Conservation (phyloP, 192 early-diverging fungal genomes). For the Haplosporangium gracile region DNA sequence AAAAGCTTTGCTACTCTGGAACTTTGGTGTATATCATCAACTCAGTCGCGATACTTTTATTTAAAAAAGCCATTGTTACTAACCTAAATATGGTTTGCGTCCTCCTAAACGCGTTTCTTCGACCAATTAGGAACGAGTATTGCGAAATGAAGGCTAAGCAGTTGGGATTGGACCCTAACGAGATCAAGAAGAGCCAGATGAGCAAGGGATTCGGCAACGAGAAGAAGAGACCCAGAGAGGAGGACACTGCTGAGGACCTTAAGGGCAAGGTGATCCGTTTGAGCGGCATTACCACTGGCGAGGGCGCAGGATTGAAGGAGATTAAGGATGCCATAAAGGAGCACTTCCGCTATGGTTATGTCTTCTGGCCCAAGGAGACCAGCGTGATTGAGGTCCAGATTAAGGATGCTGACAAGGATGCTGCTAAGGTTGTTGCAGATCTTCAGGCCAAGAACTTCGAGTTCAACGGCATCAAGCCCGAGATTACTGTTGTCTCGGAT, state of each 20-base stretch:
- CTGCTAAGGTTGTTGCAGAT: conserved; percentile 23
- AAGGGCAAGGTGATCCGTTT: conserved; percentile 53
- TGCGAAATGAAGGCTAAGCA: conserved; percentile 59
- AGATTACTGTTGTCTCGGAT: conserved; percentile 37
- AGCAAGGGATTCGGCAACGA: conserved; percentile 45
- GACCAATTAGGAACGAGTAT: conserved; percentile 43
- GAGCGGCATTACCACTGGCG: conserved; percentile 26
- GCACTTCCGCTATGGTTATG: conserved; percentile 49
- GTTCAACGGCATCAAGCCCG: conserved; percentile 47
- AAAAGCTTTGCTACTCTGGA: background rate
- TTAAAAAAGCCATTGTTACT: background rate
- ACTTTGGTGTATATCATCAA: background rate
- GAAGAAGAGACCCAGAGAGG: conserved; percentile 51
- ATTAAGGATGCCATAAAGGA: conserved; percentile 41
- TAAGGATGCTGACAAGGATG: conserved; percentile 37
- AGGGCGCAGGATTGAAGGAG: conserved; percentile 29
- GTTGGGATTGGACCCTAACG: conserved; percentile 56
- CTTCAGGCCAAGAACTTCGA: conserved; percentile 29
- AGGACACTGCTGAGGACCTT: conserved; percentile 46
- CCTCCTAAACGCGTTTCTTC: background rate
- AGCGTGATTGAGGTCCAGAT: conserved; percentile 41
- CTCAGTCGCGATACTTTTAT: background rate
- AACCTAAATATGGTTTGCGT: background rate
- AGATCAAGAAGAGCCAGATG: conserved; percentile 29
- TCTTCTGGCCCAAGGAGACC: conserved; percentile 41